These are phyloP conservation scores for Strobilomyces echinocephalus DNA, from an alignment of 768 basidiomycete species.

Conservation along the genomic window DNA sequence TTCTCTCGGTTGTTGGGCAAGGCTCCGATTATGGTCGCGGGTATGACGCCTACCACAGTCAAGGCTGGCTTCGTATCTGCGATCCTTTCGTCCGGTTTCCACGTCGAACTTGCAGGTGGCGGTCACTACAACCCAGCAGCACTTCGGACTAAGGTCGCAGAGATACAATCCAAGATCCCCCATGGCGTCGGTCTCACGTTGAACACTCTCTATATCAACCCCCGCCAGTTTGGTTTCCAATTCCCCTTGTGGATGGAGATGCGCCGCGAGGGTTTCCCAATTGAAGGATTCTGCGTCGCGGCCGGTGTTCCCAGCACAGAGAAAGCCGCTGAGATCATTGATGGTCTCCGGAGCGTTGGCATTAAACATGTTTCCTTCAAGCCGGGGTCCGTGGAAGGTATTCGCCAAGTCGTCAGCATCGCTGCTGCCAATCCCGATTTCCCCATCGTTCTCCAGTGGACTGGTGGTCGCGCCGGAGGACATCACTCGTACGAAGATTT, in stretches of 20 bases:
- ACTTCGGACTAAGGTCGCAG: conserved; percentile 85
- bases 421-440: conserved; percentile 91
- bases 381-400: conserved; percentile 96
- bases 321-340: conserved; percentile 96
- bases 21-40: conserved; percentile 98
- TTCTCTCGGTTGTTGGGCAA: conserved; percentile 96
- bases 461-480: conserved; percentile 96
- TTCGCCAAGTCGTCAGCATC: conserved; percentile 95
- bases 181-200: conserved; percentile 89
- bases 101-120: conserved; percentile 95
- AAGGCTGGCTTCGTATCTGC: conserved; percentile 94
- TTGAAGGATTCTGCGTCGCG: conserved; percentile 99
- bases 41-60: conserved; percentile 98
- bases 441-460: conserved; percentile 98
- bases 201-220: conserved; percentile 97
- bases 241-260: conserved; percentile 97
- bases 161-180: conserved; percentile 82
- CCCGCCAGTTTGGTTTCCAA: conserved; percentile 95
- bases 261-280: conserved; percentile 88
- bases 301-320: conserved; percentile 96
- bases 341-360: conserved; percentile 70
- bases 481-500: conserved; percentile 99
- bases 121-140: conserved; percentile 93
- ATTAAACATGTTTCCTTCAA: conserved; percentile 98
- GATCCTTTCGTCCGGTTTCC: conserved; percentile 88